These are phyloP conservation scores for Talaromyces piceae DNA, from an alignment of 2,329 filamentous ascomycete genomes.

Conservation along the genomic window DNA sequence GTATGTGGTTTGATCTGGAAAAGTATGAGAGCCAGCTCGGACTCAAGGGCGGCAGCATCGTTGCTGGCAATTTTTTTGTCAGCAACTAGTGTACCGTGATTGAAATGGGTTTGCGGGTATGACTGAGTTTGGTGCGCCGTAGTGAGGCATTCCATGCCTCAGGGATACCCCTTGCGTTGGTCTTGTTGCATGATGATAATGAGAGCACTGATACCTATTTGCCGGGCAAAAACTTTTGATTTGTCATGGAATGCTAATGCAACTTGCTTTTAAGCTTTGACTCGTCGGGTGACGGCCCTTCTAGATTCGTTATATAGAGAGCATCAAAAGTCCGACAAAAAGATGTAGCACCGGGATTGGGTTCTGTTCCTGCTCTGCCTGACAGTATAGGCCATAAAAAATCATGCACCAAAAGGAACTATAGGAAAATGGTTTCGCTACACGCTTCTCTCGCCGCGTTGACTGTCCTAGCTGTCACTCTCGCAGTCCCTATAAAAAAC, in stretches of 20 bases:
- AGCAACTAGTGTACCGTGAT: constrained; percentile 5
- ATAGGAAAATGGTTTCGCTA: background rate
- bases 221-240: background rate
- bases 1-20: constrained; percentile 13
- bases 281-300: no score
- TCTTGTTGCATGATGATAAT: background rate
- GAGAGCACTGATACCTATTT: background rate
- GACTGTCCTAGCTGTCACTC: background rate
- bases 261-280: background rate
- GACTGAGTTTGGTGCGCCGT: background rate
- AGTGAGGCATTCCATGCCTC: background rate
- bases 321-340: no score
- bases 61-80: constrained; percentile 10
- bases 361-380: background rate
- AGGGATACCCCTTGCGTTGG: background rate
- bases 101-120: background rate
- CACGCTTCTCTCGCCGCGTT: background rate
- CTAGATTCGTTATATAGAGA: no score
- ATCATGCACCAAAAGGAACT: background rate
- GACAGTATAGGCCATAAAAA: background rate
- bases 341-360: background rate
- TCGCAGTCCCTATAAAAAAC: background rate
- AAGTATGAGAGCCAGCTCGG: constrained; percentile 9
- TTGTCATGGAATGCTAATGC: background rate
- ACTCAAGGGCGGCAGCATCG: constrained; percentile 5